A percentile compares a stretch with the other conserved stretches of the same genome.
These are phyloP conservation scores for Escallonia herrerae DNA, from an alignment of 129 eudicot genomes.

Conservation along the genomic window DNA sequence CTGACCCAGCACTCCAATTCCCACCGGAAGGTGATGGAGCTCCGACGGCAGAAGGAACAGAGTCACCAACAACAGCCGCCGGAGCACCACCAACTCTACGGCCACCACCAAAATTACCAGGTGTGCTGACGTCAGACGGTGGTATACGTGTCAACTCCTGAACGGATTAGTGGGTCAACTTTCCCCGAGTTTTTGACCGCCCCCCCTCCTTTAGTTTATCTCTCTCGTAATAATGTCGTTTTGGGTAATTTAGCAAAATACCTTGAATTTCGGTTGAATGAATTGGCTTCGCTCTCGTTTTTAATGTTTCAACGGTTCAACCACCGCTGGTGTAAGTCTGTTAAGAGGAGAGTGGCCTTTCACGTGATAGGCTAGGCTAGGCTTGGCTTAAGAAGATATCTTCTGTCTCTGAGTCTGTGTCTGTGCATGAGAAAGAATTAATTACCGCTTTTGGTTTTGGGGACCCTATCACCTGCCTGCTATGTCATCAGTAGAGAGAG, in stretches of 20 bases:
- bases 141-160: slow-evolving; percentile 6
- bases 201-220: background rate
- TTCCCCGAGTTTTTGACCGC: background rate
- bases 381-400: too few relatives aligned
- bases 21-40: slow-evolving; percentile 74
- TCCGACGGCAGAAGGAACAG: slow-evolving; percentile 63
- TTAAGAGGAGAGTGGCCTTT: slow-evolving; percentile 2
- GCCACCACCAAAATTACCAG: slow-evolving; percentile 30
- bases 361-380: slow-evolving; percentile 9
- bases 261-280: background rate
- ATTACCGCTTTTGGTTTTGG: too few relatives aligned
- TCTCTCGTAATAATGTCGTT: background rate
- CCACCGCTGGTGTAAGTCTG: background rate
- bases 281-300: background rate
- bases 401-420: too few relatives aligned
- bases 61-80: slow-evolving; percentile 26
- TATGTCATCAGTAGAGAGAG: too few relatives aligned
- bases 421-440: too few relatives aligned
- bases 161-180: background rate
- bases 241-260: too few relatives aligned
- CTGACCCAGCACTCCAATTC: slow-evolving; percentile 80
- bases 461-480: too few relatives aligned
- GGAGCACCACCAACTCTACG: slow-evolving; percentile 22
- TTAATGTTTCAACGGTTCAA: slow-evolving; percentile 14
- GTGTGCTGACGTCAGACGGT: slow-evolving; percentile 40